Conservation (phyloP, 176 grass and related monocot species). For the Eragrostis curvula region DNA sequence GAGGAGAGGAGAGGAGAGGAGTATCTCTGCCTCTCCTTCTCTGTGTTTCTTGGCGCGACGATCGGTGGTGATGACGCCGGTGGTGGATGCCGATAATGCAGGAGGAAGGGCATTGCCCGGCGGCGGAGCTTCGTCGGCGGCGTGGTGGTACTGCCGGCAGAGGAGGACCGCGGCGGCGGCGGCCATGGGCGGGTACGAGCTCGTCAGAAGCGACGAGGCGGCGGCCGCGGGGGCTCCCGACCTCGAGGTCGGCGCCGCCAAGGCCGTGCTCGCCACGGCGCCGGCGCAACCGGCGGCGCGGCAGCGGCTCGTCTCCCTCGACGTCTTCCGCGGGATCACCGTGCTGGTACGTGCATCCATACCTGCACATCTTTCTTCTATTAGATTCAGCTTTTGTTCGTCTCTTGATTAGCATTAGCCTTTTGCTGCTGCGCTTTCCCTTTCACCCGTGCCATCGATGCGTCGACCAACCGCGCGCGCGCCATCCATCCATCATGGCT, state of each 20-base stretch:
- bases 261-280: not conserved
- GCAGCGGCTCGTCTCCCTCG: conserved; percentile 77
- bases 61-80: not conserved
- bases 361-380: not conserved
- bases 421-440: conserved; percentile 23
- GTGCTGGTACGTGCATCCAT: conserved; percentile 56
- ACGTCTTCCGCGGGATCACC: conserved; percentile 93
- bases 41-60: not conserved
- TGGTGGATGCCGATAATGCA: conserved; percentile 24
- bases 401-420: not conserved
- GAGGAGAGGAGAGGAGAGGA: not conserved
- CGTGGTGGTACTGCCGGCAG: conserved; percentile 37
- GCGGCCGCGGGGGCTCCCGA: conserved; percentile 12
- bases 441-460: not conserved
- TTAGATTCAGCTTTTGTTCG: not conserved
- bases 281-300: not conserved
- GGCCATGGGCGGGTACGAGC: conserved; percentile 54
- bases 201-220: conserved; percentile 51
- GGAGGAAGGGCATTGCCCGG: conserved; percentile 14
- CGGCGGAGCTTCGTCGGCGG: not conserved
- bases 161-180: not conserved
- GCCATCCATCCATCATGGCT: not conserved
- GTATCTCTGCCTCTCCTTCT: not conserved
- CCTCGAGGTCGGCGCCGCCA: conserved; percentile 34
- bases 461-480: not conserved